Evolutionary conservation across 768 basidiomycete genomes (phyloP), one percentile per base, ranked within the genome.

Genomic region (Mrakia hoshinonis): DNA sequence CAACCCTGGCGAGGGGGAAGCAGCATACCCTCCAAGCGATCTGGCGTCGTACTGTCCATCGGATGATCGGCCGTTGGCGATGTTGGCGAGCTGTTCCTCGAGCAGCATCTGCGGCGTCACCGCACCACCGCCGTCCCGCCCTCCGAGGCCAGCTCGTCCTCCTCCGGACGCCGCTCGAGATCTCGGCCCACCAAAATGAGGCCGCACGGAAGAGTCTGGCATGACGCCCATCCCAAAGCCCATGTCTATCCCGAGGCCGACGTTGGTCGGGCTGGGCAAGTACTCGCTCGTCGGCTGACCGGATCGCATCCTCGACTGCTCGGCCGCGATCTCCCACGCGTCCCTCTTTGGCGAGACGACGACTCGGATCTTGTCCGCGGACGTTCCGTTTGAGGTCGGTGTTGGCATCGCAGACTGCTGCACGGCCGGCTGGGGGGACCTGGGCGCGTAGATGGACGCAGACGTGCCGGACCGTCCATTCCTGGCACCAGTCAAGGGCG

Each of bases 241-340:
- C 12, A 46, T 43, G 38, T 43, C 61, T 22, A 62, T 38, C 7
- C 61, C 61, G 34, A 62, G 26, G 7, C 61, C 61, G 39, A 11
- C 18, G 38, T 22, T 22, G 46, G 24, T 63, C 20, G 15, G 9
- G 20, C 7, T 7, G 26, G 51, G 9, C 20, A 52, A n/a, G 26
- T 24, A 12, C 18, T 22, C 4, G 34, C 20, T 38, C 34, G 7
- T 7, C 22, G 36, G 18, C 1, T n/a, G 34, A 2, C 31, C 63
- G 13, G 46, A 46, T 34, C 68, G 29, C 58, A 49, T 36, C 15
- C 58, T 46, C 24, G 46, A 36, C 47, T 71, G 70, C 55, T 66
- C 70, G 3, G 70, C 70, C 0, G 70, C 70, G 26, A 71, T 71
- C 39, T 71, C 63, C 48, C 38, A 66, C 31, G 70, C 70, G 29